Evolutionary conservation across 331 rosid genomes (phyloP).

Genomic region (Pyrus hybrid): DNA sequence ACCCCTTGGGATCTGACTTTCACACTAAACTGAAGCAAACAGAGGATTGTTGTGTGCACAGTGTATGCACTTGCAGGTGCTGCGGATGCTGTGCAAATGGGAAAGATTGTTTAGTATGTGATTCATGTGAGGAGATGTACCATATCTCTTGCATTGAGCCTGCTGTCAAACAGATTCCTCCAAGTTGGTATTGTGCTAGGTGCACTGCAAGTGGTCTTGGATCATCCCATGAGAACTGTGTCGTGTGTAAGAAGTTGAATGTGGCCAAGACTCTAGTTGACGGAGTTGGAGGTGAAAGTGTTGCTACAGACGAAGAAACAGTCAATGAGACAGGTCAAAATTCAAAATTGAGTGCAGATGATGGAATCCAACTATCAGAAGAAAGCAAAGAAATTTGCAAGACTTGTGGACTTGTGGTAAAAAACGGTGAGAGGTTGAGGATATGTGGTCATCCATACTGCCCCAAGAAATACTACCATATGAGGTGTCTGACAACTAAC

Average conservation of each 20-base stretch:
- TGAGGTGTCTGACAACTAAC: conserved; percentile 65
- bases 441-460: conserved; percentile 58
- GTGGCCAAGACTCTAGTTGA: conserved; percentile 22
- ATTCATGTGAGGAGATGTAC: too few species aligned
- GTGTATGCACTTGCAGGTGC: conserved; percentile 50
- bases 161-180: conserved; percentile 69
- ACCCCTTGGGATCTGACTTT: conserved; percentile 38
- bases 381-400: conserved; percentile 33
- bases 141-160: conserved; percentile 86
- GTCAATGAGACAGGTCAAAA: conserved; percentile 35
- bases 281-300: conserved; percentile 30
- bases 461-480: conserved; percentile 50
- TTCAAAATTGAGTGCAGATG: conserved; percentile 35
- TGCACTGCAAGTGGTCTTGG: conserved; percentile 54
- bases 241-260: conserved; percentile 68
- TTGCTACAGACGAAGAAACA: conserved; percentile 33
- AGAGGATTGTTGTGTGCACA: conserved; percentile 29
- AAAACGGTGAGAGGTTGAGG: conserved; percentile 31
- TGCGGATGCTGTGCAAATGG: conserved; percentile 76
- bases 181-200: conserved; percentile 77
- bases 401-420: conserved; percentile 47
- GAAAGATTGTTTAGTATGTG: conserved; percentile 60
- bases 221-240: conserved; percentile 63
- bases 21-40: conserved; percentile 51
- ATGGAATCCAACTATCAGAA: conserved; percentile 28